phyloP scores from a whole-genome alignment of 2,329 filamentous ascomycete genomes.

The Hypocrella siamensis region DNA sequence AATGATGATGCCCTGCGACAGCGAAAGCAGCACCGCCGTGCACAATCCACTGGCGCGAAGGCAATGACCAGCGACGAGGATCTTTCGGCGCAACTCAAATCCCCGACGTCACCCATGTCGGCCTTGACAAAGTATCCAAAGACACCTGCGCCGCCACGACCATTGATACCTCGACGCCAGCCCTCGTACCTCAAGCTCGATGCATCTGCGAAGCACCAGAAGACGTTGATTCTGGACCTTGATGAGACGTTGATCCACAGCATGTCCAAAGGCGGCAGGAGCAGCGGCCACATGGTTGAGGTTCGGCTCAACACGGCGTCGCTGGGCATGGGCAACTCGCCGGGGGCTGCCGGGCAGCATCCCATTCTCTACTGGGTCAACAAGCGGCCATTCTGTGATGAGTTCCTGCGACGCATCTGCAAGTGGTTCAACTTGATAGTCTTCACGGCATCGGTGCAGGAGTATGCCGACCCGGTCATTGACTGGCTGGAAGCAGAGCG shows the following conservation, averaged over 20 bases:
- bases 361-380: conserved; percentile 98
- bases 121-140: conserved; percentile 80
- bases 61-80: conserved; percentile 29
- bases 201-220: conserved; percentile 48
- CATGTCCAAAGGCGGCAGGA: conserved; percentile 87
- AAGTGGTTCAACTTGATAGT: conserved; percentile 98
- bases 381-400: conserved; percentile 91
- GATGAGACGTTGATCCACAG: conserved; percentile 98
- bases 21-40: conserved; percentile 54
- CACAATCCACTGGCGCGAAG: conserved; percentile 30
- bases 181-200: conserved; percentile 66
- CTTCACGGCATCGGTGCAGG: conserved; percentile 94
- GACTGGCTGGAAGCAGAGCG: conserved; percentile 96
- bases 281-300: conserved; percentile 96
- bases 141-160: conserved; percentile 74
- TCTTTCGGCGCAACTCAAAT: conserved; percentile 74
- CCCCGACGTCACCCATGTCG: conserved; percentile 69
- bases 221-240: conserved; percentile 88
- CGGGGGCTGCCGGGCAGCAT: conserved; percentile 60
- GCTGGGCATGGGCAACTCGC: conserved; percentile 46
- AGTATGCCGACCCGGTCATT: conserved; percentile 96
- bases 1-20: conserved; percentile 62
- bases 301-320: conserved; percentile 68
- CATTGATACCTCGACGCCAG: conserved; percentile 75
- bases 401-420: conserved; percentile 79